Evolutionary conservation across 768 basidiomycete species (phyloP).

Genomic region (Mycena latifolia): DNA sequence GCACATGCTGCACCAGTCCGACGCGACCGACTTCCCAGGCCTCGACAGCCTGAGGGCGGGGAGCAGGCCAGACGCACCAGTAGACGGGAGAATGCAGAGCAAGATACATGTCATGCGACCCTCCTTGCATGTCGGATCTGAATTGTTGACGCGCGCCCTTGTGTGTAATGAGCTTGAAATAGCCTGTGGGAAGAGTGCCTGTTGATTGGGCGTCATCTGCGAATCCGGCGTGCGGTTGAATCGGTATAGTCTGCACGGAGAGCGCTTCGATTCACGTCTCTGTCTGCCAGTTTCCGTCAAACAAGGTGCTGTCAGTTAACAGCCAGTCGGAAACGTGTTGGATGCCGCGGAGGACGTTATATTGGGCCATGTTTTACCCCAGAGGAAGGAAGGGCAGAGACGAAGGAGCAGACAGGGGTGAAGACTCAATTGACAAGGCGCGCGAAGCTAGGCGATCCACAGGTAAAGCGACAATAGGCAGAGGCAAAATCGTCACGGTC

Average conservation of each 20-base stretch:
- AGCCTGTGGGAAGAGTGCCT: slow-evolving; percentile 29
- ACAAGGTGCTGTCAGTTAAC: slow-evolving; percentile 20
- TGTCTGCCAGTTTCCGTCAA: slow-evolving; percentile 32
- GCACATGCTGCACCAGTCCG: slow-evolving; percentile 11
- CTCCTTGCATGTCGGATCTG: slow-evolving; percentile 28
- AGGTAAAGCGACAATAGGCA: slow-evolving; percentile 16
- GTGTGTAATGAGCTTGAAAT: slow-evolving; percentile 2
- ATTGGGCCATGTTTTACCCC: background rate
- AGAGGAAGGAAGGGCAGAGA: slow-evolving; percentile 4
- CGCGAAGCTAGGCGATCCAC: slow-evolving; percentile 31
- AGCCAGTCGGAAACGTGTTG: slow-evolving; percentile 25
- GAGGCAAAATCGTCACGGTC: slow-evolving; percentile 22
- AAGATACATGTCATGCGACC: slow-evolving; percentile 15
- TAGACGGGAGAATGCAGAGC: background rate
- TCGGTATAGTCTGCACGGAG: background rate
- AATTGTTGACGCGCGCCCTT: slow-evolving; percentile 1
- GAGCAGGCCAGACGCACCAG: background rate
- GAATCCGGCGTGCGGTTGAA: slow-evolving; percentile 6
- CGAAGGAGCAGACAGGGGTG: background rate
- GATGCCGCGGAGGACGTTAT: slow-evolving; percentile 19
- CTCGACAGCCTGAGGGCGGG: background rate
- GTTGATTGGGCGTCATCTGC: slow-evolving; percentile 25
- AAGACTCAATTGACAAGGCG: slow-evolving; percentile 15
- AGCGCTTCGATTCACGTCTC: slow-evolving; percentile 4
- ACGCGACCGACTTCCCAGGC: background rate